Percentiles rank a stretch among this genome's conserved stretches.
phyloP scores from a whole-genome alignment of 352 stramenopile genomes.

The Globisporangium lucens region DNA sequence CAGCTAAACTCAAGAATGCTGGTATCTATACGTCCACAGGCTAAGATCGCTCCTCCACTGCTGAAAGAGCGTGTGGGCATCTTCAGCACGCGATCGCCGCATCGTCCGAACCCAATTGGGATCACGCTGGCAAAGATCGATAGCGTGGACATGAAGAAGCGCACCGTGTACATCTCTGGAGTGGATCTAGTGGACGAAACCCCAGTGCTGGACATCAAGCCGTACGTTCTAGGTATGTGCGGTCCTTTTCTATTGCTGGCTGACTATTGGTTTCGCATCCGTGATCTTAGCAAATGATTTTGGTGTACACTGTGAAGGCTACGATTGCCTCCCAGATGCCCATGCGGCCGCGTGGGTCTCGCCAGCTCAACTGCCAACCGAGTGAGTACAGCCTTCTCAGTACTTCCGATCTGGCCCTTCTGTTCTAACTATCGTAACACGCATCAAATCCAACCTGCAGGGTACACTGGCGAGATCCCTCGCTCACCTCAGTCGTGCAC shows the following conservation, averaged over 20 bases:
- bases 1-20: no score
- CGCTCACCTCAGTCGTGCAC: slow-evolving; percentile 25
- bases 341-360: slow-evolving; percentile 41
- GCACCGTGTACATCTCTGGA: slow-evolving; percentile 76
- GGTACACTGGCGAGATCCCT: slow-evolving; percentile 43
- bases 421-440: no score
- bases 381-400: slow-evolving; percentile 26
- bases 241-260: background rate
- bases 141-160: slow-evolving; percentile 49
- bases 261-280: background rate
- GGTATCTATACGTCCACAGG: slow-evolving; percentile 22
- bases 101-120: slow-evolving; percentile 96
- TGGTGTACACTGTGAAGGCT: slow-evolving; percentile 21
- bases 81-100: slow-evolving; percentile 95
- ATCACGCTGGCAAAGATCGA: slow-evolving; percentile 90
- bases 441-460: slow-evolving; percentile 9
- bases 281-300: no score
- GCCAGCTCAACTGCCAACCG: slow-evolving; percentile 28
- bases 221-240: slow-evolving; percentile 88
- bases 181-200: slow-evolving; percentile 96
- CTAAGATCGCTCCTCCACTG: slow-evolving; percentile 66
- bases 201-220: slow-evolving; percentile 98
- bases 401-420: background rate
- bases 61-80: slow-evolving; percentile 88
- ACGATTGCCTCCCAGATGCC: slow-evolving; percentile 50